Base-by-base conservation (phyloP, 257 asterid genomes). In the Solanum chiquidenum region DNA sequence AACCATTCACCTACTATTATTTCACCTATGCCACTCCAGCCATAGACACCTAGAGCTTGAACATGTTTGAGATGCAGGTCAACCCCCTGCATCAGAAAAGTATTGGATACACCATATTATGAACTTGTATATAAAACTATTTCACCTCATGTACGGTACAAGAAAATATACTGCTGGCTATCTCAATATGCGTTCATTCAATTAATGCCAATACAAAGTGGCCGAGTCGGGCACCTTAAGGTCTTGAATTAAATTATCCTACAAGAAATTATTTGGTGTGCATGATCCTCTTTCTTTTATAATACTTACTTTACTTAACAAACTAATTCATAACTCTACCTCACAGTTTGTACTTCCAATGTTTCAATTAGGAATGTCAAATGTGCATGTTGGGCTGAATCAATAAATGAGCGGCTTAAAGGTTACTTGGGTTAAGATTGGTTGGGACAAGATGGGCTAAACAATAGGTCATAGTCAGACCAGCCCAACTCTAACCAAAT, bases 61-160 rank as follows among this genome's bases (percentile, higher is more conserved):
- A 96, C 99, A 86, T 92, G 98, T 87, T 97, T 96, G 89, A 96
- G 98, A 87, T 94, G 96, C 87, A 97, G 90, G 90, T 97, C 99
- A 90, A 96, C 94, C 84, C 98, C 98, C 99, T 96, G 94, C 86
- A 92, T 83, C 85, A 87, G 77, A 88, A 89, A 82, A 38, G 86
- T 88, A 91, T 25, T 68, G 75, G 86, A 87, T 44, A 29, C 71
- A 76, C 55, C 73, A 62, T 31, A 89, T 83, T 75, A 82, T 85
- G 83, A 80, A 83, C 88, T 83, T 71, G 62, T 83, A 73, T 23
- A 42, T 72, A 49, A 88, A 29, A 40, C 42, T 31, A 86, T 40
- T 44, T 25, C 60, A 87, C 88, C 84, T 49, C 88, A 37, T 69
- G 86, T 86, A 42, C 35, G 35, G 74, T 46, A 33, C 71, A 86